Conservation (phyloP, 139 green algal species). For the Micractinium sp. region DNA sequence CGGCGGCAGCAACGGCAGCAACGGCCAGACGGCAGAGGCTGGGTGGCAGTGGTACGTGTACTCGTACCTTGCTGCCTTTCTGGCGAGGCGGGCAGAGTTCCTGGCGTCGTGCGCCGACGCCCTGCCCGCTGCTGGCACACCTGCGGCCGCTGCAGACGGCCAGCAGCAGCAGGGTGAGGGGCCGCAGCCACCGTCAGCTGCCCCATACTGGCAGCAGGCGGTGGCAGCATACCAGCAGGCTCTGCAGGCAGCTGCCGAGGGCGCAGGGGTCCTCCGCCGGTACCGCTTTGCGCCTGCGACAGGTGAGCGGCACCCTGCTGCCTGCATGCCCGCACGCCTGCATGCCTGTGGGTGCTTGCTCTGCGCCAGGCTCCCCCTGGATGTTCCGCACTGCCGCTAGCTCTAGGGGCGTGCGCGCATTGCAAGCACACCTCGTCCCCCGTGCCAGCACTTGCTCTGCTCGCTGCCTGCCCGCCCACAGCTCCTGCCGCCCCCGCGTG, state of each 20-base stretch:
- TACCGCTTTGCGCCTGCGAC: constrained; percentile 24
- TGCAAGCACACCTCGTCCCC: background rate
- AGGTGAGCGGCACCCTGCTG: background rate
- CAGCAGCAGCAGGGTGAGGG: background rate
- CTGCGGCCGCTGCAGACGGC: background rate
- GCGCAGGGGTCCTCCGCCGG: background rate
- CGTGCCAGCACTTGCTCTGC: background rate
- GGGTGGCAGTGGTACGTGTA: constrained; percentile 45
- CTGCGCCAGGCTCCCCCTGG: background rate
- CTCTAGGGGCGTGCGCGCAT: background rate
- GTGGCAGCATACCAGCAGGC: background rate
- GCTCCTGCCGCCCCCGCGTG: background rate
- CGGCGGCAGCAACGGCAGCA: background rate
- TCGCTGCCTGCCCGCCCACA: background rate
- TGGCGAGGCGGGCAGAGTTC: constrained; percentile 14
- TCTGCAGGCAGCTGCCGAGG: background rate
- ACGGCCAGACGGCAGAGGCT: background rate
- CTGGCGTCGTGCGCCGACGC: background rate
- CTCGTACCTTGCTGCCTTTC: constrained; percentile 30
- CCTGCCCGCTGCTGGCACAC: background rate
- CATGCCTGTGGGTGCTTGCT: background rate
- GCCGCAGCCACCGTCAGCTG: too few species aligned
- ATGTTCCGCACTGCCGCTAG: background rate
- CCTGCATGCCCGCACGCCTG: background rate
- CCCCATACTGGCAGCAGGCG: background rate